These are phyloP conservation scores for Graphilbum sp. DNA, from an alignment of 2,329 filamentous ascomycete genomes.

Conservation along the genomic window DNA sequence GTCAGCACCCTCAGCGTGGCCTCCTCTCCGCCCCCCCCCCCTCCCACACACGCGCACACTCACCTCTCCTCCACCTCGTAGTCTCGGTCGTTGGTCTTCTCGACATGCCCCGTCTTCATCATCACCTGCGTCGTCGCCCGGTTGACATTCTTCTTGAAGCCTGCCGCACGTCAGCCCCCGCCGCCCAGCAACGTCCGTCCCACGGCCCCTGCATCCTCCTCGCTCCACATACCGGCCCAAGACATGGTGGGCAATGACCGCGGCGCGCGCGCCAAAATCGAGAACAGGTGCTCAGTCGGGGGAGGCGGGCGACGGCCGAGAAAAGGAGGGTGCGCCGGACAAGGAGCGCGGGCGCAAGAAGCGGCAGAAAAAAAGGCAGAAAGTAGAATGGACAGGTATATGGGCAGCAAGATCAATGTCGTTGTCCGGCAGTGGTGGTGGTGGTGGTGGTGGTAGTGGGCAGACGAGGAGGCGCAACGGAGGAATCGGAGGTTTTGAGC, in stretches of 20 bases:
- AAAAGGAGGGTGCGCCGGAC: not conserved
- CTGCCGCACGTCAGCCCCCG: constrained; percentile 19
- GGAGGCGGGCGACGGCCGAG: not conserved
- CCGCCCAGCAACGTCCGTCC: not conserved
- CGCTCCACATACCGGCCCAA: constrained; percentile 28
- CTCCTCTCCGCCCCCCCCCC: not conserved
- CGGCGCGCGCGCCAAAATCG: not conserved
- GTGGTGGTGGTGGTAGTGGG: too few relatives aligned
- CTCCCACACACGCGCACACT: not conserved
- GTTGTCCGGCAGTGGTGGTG: too few relatives aligned
- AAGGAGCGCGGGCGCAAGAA: too few relatives aligned
- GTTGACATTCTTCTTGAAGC: constrained; percentile 94
- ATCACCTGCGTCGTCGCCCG: constrained; percentile 98
- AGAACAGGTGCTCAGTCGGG: not conserved
- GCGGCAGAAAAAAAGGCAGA: not conserved
- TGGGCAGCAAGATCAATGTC: too few relatives aligned
- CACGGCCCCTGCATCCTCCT: too few relatives aligned
- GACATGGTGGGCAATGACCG: constrained; percentile 25
- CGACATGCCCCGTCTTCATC: constrained; percentile 99
- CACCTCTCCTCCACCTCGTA: constrained; percentile 95
- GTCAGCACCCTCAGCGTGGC: not conserved
- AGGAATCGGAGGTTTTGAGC: too few relatives aligned
- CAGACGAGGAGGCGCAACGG: too few relatives aligned
- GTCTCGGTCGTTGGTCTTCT: constrained; percentile 95
- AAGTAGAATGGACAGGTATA: too few relatives aligned